phyloP scores from a whole-genome alignment of 768 basidiomycete genomes.

The Calocera cornea region DNA sequence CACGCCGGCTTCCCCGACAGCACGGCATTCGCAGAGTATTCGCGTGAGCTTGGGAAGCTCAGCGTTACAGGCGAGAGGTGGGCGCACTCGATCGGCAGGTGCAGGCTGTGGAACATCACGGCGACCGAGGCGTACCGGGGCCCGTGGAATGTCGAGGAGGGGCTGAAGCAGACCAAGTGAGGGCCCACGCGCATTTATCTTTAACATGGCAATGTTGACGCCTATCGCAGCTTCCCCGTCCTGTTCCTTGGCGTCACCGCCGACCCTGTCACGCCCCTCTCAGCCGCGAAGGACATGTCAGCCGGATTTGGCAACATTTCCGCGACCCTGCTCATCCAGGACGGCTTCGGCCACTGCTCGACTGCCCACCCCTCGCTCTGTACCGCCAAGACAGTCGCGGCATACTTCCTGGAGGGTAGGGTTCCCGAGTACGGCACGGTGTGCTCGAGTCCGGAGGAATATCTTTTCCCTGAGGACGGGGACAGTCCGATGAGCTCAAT shows the following conservation, averaged over 20 bases:
- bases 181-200: no score
- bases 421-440: constrained; percentile 9
- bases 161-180: constrained; percentile 14
- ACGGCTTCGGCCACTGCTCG: constrained; percentile 14
- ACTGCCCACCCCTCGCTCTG: constrained; percentile 14
- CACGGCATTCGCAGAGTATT: neutral
- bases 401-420: constrained; percentile 14
- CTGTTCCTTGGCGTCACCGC: constrained; percentile 13
- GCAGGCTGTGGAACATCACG: constrained; percentile 9
- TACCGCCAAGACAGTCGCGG: constrained; percentile 8
- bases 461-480: constrained; percentile 11
- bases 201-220: no score
- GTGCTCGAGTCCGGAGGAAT: constrained; percentile 7
- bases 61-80: constrained; percentile 11
- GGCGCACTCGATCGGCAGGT: constrained; percentile 10
- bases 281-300: constrained; percentile 10
- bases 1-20: neutral
- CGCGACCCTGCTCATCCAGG: constrained; percentile 11
- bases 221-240: constrained; percentile 15
- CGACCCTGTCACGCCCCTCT: constrained; percentile 17
- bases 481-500: neutral
- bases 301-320: constrained; percentile 9
- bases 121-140: constrained; percentile 6
- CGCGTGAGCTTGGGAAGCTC: neutral
- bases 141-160: constrained; percentile 13